Evolutionary conservation across 2,329 filamentous ascomycete species (phyloP).

Genomic region (Dendryphion nanum): DNA sequence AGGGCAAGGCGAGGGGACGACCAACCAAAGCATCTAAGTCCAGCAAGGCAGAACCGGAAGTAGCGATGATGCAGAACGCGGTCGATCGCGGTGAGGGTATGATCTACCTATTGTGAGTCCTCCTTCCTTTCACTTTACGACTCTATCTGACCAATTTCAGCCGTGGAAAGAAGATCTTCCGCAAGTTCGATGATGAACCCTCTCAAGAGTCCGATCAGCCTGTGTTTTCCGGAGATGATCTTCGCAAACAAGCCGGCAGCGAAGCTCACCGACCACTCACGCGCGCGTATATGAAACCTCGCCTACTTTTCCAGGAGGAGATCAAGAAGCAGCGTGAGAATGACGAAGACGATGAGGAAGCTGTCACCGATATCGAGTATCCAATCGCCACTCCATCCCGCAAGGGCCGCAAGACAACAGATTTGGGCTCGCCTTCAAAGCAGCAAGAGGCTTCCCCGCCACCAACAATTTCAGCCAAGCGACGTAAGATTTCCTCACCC

Average conservation of each 20-base stretch:
- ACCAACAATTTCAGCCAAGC: conserved; percentile 60
- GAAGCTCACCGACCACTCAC: conserved; percentile 54
- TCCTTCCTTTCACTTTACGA: background rate
- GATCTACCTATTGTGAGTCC: conserved; percentile 75
- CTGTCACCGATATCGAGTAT: conserved; percentile 53
- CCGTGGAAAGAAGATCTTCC: conserved; percentile 77
- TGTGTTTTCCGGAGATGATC: conserved; percentile 39
- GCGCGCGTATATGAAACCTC: conserved; percentile 69
- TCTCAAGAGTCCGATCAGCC: conserved; percentile 33
- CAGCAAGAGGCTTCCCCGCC: conserved; percentile 46
- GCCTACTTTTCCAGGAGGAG: conserved; percentile 65
- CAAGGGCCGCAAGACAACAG: conserved; percentile 7
- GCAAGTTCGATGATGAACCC: conserved; percentile 57
- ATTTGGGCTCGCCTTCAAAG: conserved; percentile 52
- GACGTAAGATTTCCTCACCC: conserved; percentile 47
- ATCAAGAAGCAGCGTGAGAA: conserved; percentile 46
- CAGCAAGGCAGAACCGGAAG: conserved; percentile 56
- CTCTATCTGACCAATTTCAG: conserved; percentile 50
- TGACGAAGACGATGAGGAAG: conserved; percentile 58
- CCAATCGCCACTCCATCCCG: conserved; percentile 25
- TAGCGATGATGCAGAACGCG: conserved; percentile 60
- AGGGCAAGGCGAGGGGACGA: conserved; percentile 43
- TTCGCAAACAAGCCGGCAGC: conserved; percentile 39
- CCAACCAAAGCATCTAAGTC: conserved; percentile 54
- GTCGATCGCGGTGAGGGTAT: conserved; percentile 68